Conservation (phyloP, 495 filamentous ascomycete species). For the Aspergillus kassunensis region DNA sequence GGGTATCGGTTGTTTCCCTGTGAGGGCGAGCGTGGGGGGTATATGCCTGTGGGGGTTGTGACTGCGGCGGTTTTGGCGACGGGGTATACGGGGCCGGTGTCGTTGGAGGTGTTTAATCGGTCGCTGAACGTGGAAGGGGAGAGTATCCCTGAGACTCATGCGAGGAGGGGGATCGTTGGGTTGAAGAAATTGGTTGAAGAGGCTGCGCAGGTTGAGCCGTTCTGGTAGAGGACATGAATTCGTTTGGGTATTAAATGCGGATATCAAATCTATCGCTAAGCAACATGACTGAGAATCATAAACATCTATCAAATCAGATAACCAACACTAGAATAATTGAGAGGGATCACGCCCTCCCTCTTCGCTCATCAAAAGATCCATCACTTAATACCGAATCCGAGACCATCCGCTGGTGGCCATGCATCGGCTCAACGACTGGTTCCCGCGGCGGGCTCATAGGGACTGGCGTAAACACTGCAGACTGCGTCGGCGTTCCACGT, state of each 20-base stretch:
- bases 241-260: too few species aligned
- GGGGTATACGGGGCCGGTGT: slow-evolving; percentile 59
- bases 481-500: not conserved
- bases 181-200: slow-evolving; percentile 16
- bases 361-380: too few species aligned
- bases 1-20: slow-evolving; percentile 52
- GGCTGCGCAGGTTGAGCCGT: slow-evolving; percentile 15
- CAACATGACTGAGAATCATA: too few species aligned
- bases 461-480: not conserved
- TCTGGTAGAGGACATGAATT: slow-evolving; percentile 26
- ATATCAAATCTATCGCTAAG: too few species aligned
- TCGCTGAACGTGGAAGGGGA: slow-evolving; percentile 22
- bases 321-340: too few species aligned
- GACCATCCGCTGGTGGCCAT: too few species aligned
- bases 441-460: too few species aligned
- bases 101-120: slow-evolving; percentile 58
- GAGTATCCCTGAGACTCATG: slow-evolving; percentile 20
- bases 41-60: slow-evolving; percentile 61
- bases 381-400: too few species aligned
- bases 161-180: slow-evolving; percentile 21
- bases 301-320: too few species aligned
- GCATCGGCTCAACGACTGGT: too few species aligned
- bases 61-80: slow-evolving; percentile 56
- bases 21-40: slow-evolving; percentile 46
- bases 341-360: too few species aligned